Percentiles rank a stretch among this genome's conserved stretches.
phyloP scores from a whole-genome alignment of 345 rosid species.

The Combretum micranthum region DNA sequence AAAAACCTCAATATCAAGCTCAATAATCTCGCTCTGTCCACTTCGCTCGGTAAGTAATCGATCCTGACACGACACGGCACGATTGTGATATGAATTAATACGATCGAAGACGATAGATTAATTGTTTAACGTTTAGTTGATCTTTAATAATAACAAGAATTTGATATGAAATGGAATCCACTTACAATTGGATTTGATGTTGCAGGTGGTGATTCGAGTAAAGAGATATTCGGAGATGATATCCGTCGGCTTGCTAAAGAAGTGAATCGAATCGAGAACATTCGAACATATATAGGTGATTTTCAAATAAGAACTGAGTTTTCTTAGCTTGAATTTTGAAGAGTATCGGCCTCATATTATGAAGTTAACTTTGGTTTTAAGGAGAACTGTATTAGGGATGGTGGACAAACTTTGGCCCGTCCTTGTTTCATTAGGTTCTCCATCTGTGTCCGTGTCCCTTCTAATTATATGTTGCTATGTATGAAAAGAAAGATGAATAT shows the following conservation, averaged over 20 bases:
- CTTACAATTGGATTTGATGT: background rate
- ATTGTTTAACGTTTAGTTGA: too few relatives aligned
- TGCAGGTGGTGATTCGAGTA: constrained; percentile 36
- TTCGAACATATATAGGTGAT: constrained; percentile 48
- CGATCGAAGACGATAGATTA: too few relatives aligned
- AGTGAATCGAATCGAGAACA: constrained; percentile 33
- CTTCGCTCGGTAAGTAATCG: constrained; percentile 20
- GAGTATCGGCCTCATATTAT: too few relatives aligned
- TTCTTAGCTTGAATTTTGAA: background rate
- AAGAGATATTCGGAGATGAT: constrained; percentile 26
- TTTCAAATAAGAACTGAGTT: background rate
- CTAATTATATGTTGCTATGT: too few relatives aligned
- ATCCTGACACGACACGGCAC: too few relatives aligned
- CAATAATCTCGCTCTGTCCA: constrained; percentile 32
- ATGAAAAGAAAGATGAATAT: too few relatives aligned
- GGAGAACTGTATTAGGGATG: background rate
- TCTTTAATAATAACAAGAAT: too few relatives aligned
- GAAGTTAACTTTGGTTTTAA: background rate
- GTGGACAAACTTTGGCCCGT: too few relatives aligned
- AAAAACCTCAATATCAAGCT: constrained; percentile 25
- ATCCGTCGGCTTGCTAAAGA: constrained; percentile 37
- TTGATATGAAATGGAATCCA: background rate
- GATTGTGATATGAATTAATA: too few relatives aligned
- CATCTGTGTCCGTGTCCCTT: too few relatives aligned
- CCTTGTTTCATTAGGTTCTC: too few relatives aligned